Evolutionary conservation across 768 basidiomycete species (phyloP).

Genomic region (Suillus subaureus): DNA sequence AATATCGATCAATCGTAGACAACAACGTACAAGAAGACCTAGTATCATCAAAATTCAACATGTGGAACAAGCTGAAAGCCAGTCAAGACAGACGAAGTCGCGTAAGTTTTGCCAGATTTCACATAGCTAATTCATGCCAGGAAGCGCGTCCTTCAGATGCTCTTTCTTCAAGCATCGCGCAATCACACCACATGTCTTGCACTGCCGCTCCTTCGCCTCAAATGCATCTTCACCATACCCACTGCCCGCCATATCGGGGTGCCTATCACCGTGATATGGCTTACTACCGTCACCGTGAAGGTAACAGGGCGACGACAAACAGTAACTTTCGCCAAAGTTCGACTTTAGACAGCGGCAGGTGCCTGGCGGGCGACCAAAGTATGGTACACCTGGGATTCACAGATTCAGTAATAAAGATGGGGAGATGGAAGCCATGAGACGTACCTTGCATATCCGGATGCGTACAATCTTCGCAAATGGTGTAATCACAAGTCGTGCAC

Average conservation of each 20-base stretch:
- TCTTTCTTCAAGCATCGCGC: slow-evolving; percentile 24
- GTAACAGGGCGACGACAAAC: background rate
- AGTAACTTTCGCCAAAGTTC: slow-evolving; percentile 1
- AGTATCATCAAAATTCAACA: background rate
- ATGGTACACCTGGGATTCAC: background rate
- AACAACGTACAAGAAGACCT: background rate
- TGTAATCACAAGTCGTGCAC: background rate
- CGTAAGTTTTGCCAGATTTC: background rate
- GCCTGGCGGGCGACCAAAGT: background rate
- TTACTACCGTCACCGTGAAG: background rate
- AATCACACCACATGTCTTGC: slow-evolving; percentile 21
- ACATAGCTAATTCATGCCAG: slow-evolving; percentile 12
- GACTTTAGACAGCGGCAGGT: background rate
- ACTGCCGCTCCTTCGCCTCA: slow-evolving; percentile 16
- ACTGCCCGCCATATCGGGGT: background rate
- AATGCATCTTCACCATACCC: slow-evolving; percentile 15
- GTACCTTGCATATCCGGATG: background rate
- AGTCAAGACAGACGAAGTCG: background rate
- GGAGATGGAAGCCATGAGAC: background rate
- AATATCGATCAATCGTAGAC: background rate
- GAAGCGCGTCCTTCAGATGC: slow-evolving; percentile 23
- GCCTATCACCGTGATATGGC: background rate
- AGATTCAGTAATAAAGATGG: background rate
- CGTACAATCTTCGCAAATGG: background rate
- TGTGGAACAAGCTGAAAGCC: background rate